Percentiles rank a stretch among this genome's conserved stretches.
Conservation (phyloP, 176 grass and related monocot species). For the Zea luxurians region DNA sequence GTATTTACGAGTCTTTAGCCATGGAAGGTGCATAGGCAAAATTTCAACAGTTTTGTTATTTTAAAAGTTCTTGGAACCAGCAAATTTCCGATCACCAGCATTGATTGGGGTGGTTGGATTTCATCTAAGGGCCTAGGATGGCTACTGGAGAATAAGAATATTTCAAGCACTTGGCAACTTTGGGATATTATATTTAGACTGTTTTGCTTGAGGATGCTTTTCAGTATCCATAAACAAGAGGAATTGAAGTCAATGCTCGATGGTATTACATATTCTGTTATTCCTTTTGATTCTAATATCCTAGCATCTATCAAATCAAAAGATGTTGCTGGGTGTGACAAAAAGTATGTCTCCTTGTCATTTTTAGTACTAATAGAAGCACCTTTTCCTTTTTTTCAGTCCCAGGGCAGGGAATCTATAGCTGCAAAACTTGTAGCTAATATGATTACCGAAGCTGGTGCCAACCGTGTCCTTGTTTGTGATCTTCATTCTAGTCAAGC, state of each 20-base stretch:
- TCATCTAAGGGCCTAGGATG: conserved; percentile 1
- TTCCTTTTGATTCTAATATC: neutral
- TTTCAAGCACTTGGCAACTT: neutral
- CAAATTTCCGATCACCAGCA: neutral
- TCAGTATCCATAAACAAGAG: conserved; percentile 9
- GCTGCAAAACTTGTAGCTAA: conserved; percentile 98
- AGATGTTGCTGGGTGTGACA: neutral
- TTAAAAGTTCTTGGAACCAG: neutral
- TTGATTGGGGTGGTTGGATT: neutral
- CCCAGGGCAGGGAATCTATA: conserved; percentile 98
- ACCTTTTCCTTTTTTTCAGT: conserved; percentile 49
- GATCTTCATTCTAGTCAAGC: conserved; percentile 99
- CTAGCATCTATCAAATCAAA: neutral
- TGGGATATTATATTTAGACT: neutral
- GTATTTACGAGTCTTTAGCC: conserved; percentile 6
- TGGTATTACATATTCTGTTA: conserved; percentile 7
- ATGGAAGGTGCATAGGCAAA: neutral
- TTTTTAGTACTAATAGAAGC: neutral
- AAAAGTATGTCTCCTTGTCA: conserved; percentile 8
- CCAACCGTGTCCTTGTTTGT: conserved; percentile 92
- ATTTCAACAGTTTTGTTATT: conserved; percentile 7
- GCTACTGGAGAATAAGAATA: neutral
- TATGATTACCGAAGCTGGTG: conserved; percentile 99
- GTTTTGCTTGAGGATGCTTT: neutral
- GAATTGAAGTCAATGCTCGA: neutral